A percentile compares a stretch with the other conserved stretches of the same genome.
phyloP scores from a whole-genome alignment of 73 alveolate genomes.

The Paramecium bursaria region DNA sequence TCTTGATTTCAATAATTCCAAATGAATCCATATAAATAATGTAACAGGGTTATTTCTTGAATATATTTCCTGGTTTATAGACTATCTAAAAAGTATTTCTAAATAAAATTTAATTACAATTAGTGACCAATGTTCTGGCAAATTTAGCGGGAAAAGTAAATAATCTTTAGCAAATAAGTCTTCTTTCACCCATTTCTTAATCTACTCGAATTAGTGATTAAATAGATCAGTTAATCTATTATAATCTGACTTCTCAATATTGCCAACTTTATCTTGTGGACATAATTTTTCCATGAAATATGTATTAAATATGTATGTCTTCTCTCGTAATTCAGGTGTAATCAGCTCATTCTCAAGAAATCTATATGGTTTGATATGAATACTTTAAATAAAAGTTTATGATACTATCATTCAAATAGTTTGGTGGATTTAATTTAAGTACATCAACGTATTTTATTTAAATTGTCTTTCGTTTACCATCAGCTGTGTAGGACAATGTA shows the following conservation, averaged over 20 bases:
- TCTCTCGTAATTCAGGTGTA: not conserved
- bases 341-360: slow-evolving; percentile 62
- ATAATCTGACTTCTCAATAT: not conserved
- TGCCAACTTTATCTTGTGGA: slow-evolving; percentile 54
- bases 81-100: slow-evolving; percentile 12
- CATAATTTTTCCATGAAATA: slow-evolving; percentile 61
- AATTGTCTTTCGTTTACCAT: slow-evolving; percentile 32
- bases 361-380: not conserved
- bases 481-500: slow-evolving; percentile 14
- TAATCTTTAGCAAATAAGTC: slow-evolving; percentile 63
- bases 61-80: slow-evolving; percentile 12
- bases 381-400: slow-evolving; percentile 61
- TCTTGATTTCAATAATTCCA: slow-evolving; percentile 59
- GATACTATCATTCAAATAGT: slow-evolving; percentile 67
- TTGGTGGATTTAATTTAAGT: slow-evolving; percentile 60
- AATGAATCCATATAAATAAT: slow-evolving; percentile 59
- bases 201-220: not conserved
- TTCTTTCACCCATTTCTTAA: slow-evolving; percentile 68
- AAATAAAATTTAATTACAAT: not conserved
- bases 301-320: slow-evolving; percentile 54
- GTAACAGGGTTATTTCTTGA: not conserved
- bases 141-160: slow-evolving; percentile 65
- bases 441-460: slow-evolving; percentile 63
- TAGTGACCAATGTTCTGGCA: slow-evolving; percentile 70
- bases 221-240: not conserved